Evolutionary conservation across 2,329 filamentous ascomycete genomes (phyloP).

Genomic region (Sclerotiophoma versabilis): DNA sequence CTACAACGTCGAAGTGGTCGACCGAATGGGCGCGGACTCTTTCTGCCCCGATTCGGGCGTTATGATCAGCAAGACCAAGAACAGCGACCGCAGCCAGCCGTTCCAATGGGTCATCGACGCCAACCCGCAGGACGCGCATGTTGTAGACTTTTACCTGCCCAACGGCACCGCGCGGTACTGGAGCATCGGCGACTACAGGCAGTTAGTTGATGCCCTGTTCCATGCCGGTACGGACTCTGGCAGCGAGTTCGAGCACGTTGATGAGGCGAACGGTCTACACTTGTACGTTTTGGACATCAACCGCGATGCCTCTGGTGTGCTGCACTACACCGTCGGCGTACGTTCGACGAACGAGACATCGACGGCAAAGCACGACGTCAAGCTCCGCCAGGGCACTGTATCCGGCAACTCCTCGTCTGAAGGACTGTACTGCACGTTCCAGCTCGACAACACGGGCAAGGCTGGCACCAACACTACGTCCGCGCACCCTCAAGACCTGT

Average conservation of each 20-base stretch:
- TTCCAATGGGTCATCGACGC: constrained; percentile 65
- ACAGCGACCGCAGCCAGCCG: constrained; percentile 50
- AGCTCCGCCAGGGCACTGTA: constrained; percentile 49
- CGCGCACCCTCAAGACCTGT: constrained; percentile 46
- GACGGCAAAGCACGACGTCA: constrained; percentile 45
- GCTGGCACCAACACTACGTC: constrained; percentile 17
- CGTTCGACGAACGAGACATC: constrained; percentile 52
- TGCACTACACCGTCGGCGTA: constrained; percentile 60
- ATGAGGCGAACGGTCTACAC: constrained; percentile 58
- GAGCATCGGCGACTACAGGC: constrained; percentile 62
- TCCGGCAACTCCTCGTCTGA: constrained; percentile 34
- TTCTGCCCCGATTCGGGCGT: constrained; percentile 62
- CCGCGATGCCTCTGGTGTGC: constrained; percentile 52
- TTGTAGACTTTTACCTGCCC: constrained; percentile 60
- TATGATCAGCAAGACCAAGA: constrained; percentile 62
- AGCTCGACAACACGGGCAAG: constrained; percentile 57
- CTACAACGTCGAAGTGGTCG: constrained; percentile 62
- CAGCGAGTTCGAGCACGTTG: constrained; percentile 58
- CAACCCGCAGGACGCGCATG: constrained; percentile 60
- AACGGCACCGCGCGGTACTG: constrained; percentile 58
- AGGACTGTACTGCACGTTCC: constrained; percentile 57
- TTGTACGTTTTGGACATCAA: constrained; percentile 58
- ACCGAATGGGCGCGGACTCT: constrained; percentile 62
- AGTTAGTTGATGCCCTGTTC: constrained; percentile 62
- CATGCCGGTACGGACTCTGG: constrained; percentile 62